Evolutionary conservation across 306 rosid species (phyloP), one percentile per base, ranked within the genome.

Genomic region (Corylus heterophylla): DNA sequence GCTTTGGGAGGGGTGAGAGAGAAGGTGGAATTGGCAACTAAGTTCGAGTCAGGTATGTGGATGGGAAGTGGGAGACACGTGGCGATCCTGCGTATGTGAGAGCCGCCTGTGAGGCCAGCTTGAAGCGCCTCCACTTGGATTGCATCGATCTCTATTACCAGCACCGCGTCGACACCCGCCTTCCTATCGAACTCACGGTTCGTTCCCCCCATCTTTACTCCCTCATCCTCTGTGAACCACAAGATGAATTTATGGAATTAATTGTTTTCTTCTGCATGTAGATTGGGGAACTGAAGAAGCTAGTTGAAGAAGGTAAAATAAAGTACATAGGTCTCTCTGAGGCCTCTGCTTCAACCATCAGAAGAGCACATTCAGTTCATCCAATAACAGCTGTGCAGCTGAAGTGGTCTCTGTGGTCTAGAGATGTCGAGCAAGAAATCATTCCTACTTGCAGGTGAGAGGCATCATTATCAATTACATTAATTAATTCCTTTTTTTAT

Each of bases 171-270:
- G 98, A 93, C 70, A 87, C 82, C 35, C 85, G 85, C 47, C 51
- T 91, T 44, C 94, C 98, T 2, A 83, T 93, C 61, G 97, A 93
- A 91, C 74, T 89, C 90, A 89, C 94, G 87, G 97, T 89, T 50
- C 7, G 74, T 27, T 3, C 29, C n/a, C n/a, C n/a, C n/a, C n/a
- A n/a, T n/a, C n/a, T n/a, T n/a, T n/a, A n/a, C n/a, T n/a, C 47
- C 0, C 42, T 37, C 45, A 42, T 42, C 8, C 45, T 5, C 45
- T 1, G 1, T 42, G 5, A 5, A 42, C 45, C 5, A 42, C 45
- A 29, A 2, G 31, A 29, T 29, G 31, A 29, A 29, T 42, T 42
- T 8, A 42, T 42, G 5, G 5, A 4, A 39, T 4, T 4, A 4
- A 64, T 64, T 64, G 12, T 8, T 73, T 55, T 48, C 45, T 69